Evolutionary conservation across 2,329 filamentous ascomycete species (phyloP), one percentile per base, ranked within the genome.

Genomic region (Neofusicoccum sp.): DNA sequence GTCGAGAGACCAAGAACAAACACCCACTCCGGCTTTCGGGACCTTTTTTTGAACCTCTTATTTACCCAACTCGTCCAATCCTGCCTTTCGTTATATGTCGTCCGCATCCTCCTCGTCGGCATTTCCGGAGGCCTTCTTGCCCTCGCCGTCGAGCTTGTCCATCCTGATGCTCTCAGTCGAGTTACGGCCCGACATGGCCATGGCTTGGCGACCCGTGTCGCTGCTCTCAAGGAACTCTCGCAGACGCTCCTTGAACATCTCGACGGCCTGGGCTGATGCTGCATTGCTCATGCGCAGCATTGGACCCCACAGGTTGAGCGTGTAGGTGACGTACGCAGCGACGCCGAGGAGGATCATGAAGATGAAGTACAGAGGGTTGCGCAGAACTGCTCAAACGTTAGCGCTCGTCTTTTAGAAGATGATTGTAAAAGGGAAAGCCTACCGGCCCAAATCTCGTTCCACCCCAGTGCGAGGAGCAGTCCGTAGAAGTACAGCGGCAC

Each of bases 381-480:
- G 91, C 43, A 98, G 83, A 36, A 99, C 95, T 96, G 69, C 20
- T 16, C 9, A 26, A 14, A 34, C 6, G 44, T 59, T 16, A 59
- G 44, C 26, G 9, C 20, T 2, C 26, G 3, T 9, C n/a, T 41
- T 11, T 8, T 6, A 31, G 24, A 3, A 24, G 12, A 4, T 11
- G n/a, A 12, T 31, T 16, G 14, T 56, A 16, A 11, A 14, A 36
- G 63, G n/a, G 4, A 38, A 44, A 49, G 75, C 89, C 82, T 83
- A 96, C 93, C 91, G 70, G 93, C 90, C 66, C 96, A 80, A 65
- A 99, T 93, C 77, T 99, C 95, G 76, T 99, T 99, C 95, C 95
- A 99, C n/a, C 95, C 95, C 51, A 99, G 82, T 24, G 91, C 90
- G 65, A 99, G 79, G 61, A 99, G 81, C 61, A 98, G 75, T 43